Conservation (phyloP, 2,329 filamentous ascomycete genomes). For the Fusarium chlamydosporum region DNA sequence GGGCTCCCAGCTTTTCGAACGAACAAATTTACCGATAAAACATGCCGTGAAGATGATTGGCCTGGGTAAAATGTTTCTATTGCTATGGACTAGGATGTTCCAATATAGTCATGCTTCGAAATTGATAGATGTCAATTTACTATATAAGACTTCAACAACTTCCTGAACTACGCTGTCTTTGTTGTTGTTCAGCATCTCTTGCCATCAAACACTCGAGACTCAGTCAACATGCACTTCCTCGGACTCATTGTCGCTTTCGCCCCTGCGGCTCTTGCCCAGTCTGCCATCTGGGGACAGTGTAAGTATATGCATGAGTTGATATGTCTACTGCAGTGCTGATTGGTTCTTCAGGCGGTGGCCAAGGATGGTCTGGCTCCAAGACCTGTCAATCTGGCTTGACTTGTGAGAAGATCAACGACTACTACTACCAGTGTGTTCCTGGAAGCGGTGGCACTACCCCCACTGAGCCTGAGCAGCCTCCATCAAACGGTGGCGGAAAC, state of each 20-base stretch:
- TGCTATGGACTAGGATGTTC: background rate
- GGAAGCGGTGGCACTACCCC: slow-evolving; percentile 6
- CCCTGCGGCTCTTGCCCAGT: slow-evolving; percentile 17
- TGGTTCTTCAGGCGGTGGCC: background rate
- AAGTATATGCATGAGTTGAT: background rate
- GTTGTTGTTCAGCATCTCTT: background rate
- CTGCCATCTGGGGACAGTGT: slow-evolving; percentile 30
- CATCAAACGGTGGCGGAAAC: slow-evolving; percentile 2
- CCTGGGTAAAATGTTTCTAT: background rate
- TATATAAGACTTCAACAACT: slow-evolving; percentile 15
- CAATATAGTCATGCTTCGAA: background rate
- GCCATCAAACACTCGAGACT: background rate
- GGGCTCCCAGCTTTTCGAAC: background rate
- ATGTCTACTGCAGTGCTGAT: background rate
- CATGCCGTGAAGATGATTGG: background rate
- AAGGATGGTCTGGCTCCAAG: background rate
- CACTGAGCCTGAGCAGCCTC: background rate
- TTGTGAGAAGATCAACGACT: slow-evolving; percentile 31
- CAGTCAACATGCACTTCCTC: slow-evolving; percentile 20
- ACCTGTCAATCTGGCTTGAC: slow-evolving; percentile 17
- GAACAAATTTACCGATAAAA: slow-evolving; percentile 16
- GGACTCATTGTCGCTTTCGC: slow-evolving; percentile 18
- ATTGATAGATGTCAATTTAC: background rate
- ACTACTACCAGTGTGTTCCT: slow-evolving; percentile 26
- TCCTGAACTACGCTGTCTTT: background rate